Evolutionary conservation across 1,284 basidiomycete species (phyloP).

Genomic region (Amylostereum chailletii): DNA sequence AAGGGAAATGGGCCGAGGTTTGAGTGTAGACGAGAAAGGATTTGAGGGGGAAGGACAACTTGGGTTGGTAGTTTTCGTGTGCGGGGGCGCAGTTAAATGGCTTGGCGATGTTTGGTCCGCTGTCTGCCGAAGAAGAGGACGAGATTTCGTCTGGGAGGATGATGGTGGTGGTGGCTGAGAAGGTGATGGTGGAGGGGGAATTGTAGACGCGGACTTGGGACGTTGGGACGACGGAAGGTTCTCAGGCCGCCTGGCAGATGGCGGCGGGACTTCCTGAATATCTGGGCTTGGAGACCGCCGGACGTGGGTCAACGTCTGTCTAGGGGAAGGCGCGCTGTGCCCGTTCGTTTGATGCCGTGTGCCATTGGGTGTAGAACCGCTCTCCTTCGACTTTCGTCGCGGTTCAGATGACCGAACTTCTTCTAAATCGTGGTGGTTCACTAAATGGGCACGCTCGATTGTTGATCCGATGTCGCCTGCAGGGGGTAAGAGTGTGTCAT

Average conservation of each 20-base stretch:
- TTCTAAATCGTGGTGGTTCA: slow-evolving; percentile 1
- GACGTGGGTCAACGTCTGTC: background rate
- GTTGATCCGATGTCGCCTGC: slow-evolving; percentile 1
- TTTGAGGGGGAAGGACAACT: background rate
- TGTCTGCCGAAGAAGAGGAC: background rate
- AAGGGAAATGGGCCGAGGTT: background rate
- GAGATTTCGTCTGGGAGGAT: background rate
- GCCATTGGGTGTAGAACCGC: background rate
- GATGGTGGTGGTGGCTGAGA: background rate
- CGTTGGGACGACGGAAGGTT: background rate
- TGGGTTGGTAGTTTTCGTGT: background rate
- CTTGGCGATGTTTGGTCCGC: too few relatives aligned
- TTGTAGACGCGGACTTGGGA: background rate
- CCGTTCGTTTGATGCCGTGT: background rate
- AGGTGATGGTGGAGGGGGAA: background rate
- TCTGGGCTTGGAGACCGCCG: background rate
- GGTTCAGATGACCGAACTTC: background rate
- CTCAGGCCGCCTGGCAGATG: background rate
- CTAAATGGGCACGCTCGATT: slow-evolving; percentile 5
- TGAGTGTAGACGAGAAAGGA: background rate
- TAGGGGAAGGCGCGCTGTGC: background rate
- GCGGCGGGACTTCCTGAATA: background rate
- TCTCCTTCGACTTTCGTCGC: background rate
- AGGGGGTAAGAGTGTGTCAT: slow-evolving; percentile 13
- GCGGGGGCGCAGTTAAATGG: background rate